Base-by-base conservation (phyloP, 1,284 basidiomycete genomes). In the Pyrrhoderma noxium region DNA sequence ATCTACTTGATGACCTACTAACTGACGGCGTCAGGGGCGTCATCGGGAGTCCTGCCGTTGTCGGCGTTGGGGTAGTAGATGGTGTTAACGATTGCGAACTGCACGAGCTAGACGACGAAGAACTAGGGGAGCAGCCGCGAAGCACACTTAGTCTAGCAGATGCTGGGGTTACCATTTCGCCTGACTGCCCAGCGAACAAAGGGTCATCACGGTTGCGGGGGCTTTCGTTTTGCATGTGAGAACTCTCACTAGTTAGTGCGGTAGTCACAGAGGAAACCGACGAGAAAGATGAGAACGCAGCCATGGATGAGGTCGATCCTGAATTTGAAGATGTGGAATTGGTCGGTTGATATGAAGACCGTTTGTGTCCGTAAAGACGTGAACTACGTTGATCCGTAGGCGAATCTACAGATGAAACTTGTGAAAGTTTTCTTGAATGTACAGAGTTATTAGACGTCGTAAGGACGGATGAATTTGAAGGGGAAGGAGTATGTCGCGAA, bases 181-280 rank as follows among this genome's bases (percentile, higher is more conserved):
- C 35, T 45, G 49, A 23, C 39, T 23, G 47, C 41, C 37, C 41
- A 39, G 36, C 18, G 22, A 19, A 16, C 11, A 40, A 18, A 50
- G 40, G 40, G 41, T 52, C 50, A 41, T 47, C 50, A 36, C 44
- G 27, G 16, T n/a, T 23, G 5, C 37, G 50, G 25, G 18, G 31
- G 18, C 3, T 2, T n/a, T n/a, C n/a, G n/a, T n/a, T n/a, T n/a
- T n/a, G n/a, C n/a, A n/a, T 31, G 11, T 31, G 27, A 5, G 11
- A 31, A 31, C 27, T 31, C 27, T 31, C 27, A 31, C 11, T 31
- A 5, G 27, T 31, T 11, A 21, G 36, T 8, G 46, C 53, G 38
- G 49, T 51, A 18, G 53, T 55, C 45, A 51, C 51, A 11, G 53
- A 51, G 18, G 49, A 51, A 22, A 38, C 45, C 18, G 53, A 55